Evolutionary conservation across 768 basidiomycete species (phyloP).

Genomic region (Porpolomopsis calyptriformis): DNA sequence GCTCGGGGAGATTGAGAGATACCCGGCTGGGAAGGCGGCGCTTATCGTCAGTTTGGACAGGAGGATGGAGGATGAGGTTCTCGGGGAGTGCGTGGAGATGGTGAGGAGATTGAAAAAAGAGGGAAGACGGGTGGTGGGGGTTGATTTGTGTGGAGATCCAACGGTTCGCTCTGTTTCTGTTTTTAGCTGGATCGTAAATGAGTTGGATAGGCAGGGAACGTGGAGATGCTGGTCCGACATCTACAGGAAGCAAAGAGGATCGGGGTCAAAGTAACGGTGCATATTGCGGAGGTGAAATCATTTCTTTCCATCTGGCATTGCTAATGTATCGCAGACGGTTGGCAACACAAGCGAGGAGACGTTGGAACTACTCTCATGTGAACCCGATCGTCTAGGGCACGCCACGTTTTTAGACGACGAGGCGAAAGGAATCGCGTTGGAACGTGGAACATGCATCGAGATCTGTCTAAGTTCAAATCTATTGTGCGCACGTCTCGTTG

Average conservation of each 20-base stretch:
- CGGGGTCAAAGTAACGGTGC: constrained; percentile 65
- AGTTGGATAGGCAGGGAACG: constrained; percentile 38
- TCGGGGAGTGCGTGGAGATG: constrained; percentile 46
- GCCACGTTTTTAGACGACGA: constrained; percentile 68
- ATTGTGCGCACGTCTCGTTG: constrained; percentile 33
- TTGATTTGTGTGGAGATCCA: constrained; percentile 79
- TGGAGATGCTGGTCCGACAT: constrained; percentile 35
- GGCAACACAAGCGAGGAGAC: constrained; percentile 47
- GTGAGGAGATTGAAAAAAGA: constrained; percentile 43
- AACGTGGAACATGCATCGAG: constrained; percentile 53
- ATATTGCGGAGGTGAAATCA: constrained; percentile 69
- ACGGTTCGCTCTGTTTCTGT: constrained; percentile 14
- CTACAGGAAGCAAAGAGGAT: constrained; percentile 45
- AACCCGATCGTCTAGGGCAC: constrained; percentile 65
- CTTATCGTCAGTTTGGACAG: constrained; percentile 73
- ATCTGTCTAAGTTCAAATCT: constrained; percentile 77
- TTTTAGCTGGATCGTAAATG: not conserved
- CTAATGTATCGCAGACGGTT: constrained; percentile 5
- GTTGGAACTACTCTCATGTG: constrained; percentile 44
- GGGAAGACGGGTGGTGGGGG: constrained; percentile 58
- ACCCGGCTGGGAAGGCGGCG: constrained; percentile 37
- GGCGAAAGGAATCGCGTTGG: constrained; percentile 43
- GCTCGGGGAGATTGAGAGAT: constrained; percentile 53
- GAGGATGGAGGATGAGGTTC: constrained; percentile 41
- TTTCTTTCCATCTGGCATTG: not conserved